Conservation (phyloP, 208 protist species). For the Phytomonas sp. region DNA sequence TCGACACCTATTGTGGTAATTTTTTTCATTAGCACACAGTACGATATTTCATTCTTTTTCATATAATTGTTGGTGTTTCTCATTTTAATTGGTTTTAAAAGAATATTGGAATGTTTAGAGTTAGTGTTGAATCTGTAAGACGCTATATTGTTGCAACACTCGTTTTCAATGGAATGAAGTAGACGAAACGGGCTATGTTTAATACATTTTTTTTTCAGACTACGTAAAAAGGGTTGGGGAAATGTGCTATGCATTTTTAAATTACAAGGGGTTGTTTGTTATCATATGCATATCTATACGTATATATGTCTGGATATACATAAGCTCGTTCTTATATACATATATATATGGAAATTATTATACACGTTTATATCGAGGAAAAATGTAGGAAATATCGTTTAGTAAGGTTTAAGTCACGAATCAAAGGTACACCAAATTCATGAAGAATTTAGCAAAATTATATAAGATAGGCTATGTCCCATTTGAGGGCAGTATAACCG, state of each 20-base stretch:
- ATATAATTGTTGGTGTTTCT: conserved; percentile 3
- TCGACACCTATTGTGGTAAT: conserved; percentile 4
- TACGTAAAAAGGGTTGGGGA: not conserved
- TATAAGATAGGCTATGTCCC: not conserved
- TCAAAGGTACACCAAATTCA: not conserved
- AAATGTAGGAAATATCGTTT: not conserved
- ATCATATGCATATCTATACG: not conserved
- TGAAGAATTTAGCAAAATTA: not conserved
- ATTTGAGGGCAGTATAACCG: not conserved
- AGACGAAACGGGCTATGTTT: not conserved
- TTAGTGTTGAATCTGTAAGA: not conserved
- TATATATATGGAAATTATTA: not conserved
- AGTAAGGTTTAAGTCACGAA: not conserved
- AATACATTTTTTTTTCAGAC: not conserved
- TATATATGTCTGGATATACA: not conserved
- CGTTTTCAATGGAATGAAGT: not conserved
- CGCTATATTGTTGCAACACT: not conserved
- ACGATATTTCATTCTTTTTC: conserved; percentile 13
- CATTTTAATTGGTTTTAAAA: not conserved
- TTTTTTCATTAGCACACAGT: not conserved
- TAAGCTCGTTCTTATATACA: not conserved
- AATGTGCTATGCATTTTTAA: not conserved
- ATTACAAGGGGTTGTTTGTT: not conserved
- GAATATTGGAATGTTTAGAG: not conserved
- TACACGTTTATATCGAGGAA: not conserved